A percentile compares a stretch with the other conserved stretches of the same genome.
Conservation (phyloP, 2,329 filamentous ascomycete species). For the Fusarium keratoplasticum region DNA sequence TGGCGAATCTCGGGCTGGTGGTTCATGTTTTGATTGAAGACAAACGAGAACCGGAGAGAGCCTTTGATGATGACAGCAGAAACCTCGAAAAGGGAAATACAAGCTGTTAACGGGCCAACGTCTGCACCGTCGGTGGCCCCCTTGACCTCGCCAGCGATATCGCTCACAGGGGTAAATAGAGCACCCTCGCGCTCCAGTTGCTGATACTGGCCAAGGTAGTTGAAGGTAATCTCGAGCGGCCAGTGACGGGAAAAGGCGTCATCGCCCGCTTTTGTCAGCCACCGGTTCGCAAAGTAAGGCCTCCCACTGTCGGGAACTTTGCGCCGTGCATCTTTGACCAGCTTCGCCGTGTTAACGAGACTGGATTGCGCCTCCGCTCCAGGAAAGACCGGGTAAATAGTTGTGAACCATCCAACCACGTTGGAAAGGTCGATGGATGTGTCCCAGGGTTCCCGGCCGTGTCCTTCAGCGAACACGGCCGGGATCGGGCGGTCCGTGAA, state of each 20-base stretch:
- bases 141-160: constrained; percentile 31
- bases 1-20: constrained; percentile 53
- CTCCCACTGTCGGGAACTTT: constrained; percentile 25
- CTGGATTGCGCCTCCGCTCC: not conserved
- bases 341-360: constrained; percentile 27
- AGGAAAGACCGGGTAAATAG: constrained; percentile 46
- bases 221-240: constrained; percentile 44
- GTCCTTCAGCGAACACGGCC: constrained; percentile 49
- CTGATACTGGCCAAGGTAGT: constrained; percentile 46
- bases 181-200: constrained; percentile 44
- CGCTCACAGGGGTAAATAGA: constrained; percentile 34
- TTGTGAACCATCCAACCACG: constrained; percentile 55
- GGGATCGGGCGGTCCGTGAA: constrained; percentile 47
- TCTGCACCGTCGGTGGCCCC: constrained; percentile 28
- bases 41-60: constrained; percentile 56
- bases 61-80: constrained; percentile 58
- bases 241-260: constrained; percentile 27
- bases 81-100: constrained; percentile 61
- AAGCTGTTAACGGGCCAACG: constrained; percentile 18
- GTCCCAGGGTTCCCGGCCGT: constrained; percentile 51
- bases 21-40: constrained; percentile 56
- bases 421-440: constrained; percentile 44
- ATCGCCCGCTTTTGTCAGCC: constrained; percentile 19
- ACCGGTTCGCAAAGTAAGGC: constrained; percentile 37
- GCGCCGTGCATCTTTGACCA: constrained; percentile 34